These are phyloP conservation scores for Brettanomyces bruxellensis DNA, from an alignment of 805 yeast genomes.

Conservation along the genomic window DNA sequence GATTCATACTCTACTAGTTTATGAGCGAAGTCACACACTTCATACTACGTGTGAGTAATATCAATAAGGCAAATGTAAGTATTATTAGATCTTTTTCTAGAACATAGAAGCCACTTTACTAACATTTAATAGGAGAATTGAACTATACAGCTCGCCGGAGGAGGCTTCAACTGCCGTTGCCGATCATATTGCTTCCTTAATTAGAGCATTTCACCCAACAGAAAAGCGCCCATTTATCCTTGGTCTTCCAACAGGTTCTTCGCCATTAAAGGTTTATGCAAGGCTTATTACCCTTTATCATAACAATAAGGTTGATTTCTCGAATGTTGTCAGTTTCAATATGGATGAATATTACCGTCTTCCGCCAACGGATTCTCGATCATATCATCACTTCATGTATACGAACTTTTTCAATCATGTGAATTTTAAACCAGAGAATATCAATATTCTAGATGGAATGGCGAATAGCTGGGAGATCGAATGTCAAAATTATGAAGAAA, in stretches of 20 bases:
- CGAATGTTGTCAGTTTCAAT: constrained; percentile 48
- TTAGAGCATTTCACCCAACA: constrained; percentile 37
- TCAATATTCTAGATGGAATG: constrained; percentile 46
- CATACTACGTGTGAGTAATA: too few relatives aligned
- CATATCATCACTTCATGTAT: constrained; percentile 51
- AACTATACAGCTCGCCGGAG: constrained; percentile 25
- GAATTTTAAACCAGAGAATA: constrained; percentile 42
- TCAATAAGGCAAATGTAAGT: too few relatives aligned
- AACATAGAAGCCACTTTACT: not conserved
- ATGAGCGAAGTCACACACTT: too few relatives aligned
- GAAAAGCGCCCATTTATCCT: constrained; percentile 39
- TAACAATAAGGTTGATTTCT: constrained; percentile 33
- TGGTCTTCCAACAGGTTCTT: constrained; percentile 55
- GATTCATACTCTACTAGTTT: too few relatives aligned
- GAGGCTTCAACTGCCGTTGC: constrained; percentile 39
- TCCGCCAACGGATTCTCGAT: constrained; percentile 37
- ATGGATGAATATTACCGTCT: constrained; percentile 54
- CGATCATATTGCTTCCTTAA: constrained; percentile 32
- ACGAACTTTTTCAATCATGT: constrained; percentile 46
- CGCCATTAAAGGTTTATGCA: constrained; percentile 48
- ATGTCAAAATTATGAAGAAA: constrained; percentile 39
- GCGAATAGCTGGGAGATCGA: constrained; percentile 36
- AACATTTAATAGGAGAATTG: constrained; percentile 8
- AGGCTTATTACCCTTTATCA: constrained; percentile 35
- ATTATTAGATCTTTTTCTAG: too few relatives aligned